Conservation (phyloP, 345 rosid species). For the Hibiscus trionum region DNA sequence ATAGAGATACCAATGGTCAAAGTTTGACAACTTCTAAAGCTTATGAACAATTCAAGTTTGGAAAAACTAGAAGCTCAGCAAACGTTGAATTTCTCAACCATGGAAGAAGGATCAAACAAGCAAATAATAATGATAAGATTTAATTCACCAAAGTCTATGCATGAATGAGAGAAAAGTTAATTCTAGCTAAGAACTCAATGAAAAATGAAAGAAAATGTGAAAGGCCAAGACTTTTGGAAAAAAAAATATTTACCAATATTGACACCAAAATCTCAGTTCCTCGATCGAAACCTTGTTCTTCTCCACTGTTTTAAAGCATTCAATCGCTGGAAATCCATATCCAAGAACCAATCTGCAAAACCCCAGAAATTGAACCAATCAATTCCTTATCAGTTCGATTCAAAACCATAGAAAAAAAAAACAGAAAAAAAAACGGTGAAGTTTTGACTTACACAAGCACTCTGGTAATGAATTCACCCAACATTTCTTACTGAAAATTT, state of each 20-base stretch:
- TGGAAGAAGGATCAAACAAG: not conserved
- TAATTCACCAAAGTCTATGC: not conserved
- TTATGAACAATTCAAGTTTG: not conserved
- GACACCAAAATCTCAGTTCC: slow-evolving; percentile 92
- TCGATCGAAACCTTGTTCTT: slow-evolving; percentile 67
- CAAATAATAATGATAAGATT: not conserved
- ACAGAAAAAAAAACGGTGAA: not conserved
- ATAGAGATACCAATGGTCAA: not conserved
- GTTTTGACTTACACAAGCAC: slow-evolving; percentile 40
- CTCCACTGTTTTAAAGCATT: slow-evolving; percentile 83
- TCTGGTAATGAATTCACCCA: slow-evolving; percentile 63
- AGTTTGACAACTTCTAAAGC: not conserved
- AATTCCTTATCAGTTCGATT: not conserved
- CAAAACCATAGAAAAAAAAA: not conserved
- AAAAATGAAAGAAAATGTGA: not conserved
- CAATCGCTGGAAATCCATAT: slow-evolving; percentile 86
- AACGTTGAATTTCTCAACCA: slow-evolving; percentile 1
- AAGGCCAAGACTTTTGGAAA: not conserved
- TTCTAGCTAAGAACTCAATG: not conserved
- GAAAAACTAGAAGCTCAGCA: not conserved
- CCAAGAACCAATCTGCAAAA: slow-evolving; percentile 65
- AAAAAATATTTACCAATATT: slow-evolving; percentile 55
- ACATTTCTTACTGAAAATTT: slow-evolving; percentile 25
- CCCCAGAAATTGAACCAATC: slow-evolving; percentile 1
- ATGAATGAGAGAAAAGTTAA: not conserved